phyloP scores from a whole-genome alignment of 345 rosid genomes.

The Mangifera indica region DNA sequence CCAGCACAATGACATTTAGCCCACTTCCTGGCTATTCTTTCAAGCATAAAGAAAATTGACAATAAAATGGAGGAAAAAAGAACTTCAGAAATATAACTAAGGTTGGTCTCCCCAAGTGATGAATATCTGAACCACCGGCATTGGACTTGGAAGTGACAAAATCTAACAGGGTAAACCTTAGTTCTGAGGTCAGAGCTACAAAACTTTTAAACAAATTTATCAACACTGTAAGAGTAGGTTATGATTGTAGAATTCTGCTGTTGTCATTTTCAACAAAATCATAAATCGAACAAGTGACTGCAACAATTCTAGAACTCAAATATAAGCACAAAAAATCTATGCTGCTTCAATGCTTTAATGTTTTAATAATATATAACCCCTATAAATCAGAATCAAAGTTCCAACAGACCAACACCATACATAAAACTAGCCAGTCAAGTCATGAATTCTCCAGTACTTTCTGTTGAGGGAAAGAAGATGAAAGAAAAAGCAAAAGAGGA shows the following conservation, averaged over 20 bases:
- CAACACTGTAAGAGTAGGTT: neutral
- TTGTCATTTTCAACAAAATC: neutral
- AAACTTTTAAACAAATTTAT: neutral
- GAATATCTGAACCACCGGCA: neutral
- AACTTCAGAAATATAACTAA: neutral
- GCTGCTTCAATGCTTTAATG: neutral
- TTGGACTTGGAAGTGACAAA: neutral
- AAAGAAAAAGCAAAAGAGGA: neutral
- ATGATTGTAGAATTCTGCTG: neutral
- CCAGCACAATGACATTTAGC: neutral
- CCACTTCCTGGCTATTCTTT: neutral
- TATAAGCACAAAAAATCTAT: neutral
- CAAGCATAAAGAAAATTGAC: neutral
- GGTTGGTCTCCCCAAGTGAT: neutral
- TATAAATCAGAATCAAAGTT: neutral
- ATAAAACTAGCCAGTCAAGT: neutral
- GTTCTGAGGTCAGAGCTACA: neutral
- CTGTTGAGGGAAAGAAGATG: neutral
- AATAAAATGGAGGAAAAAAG: neutral
- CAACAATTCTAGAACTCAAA: neutral
- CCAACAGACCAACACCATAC: neutral
- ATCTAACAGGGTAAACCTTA: neutral
- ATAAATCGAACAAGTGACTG: neutral
- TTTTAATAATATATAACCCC: neutral
- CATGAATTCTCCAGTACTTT: neutral